phyloP scores from a whole-genome alignment of 306 rosid genomes.

The Arachis stenosperma region DNA sequence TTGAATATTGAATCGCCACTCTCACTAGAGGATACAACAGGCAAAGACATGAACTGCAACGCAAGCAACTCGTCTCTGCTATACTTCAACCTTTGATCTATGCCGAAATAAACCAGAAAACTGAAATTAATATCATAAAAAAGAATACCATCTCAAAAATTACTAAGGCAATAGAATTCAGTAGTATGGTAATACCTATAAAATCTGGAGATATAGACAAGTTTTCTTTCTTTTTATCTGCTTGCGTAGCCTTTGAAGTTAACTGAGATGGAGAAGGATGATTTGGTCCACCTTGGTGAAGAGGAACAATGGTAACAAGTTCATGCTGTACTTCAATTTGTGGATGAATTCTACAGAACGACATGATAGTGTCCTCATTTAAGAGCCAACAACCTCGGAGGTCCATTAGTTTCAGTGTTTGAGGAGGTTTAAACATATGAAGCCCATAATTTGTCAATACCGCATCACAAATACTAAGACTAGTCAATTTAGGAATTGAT shows the following conservation, averaged over 20 bases:
- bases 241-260: constrained; percentile 46
- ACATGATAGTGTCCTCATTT: constrained; percentile 52
- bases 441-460: constrained; percentile 76
- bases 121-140: constrained; percentile 20
- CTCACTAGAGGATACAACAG: constrained; percentile 37
- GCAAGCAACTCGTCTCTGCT: constrained; percentile 76
- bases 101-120: constrained; percentile 38
- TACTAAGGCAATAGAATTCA: constrained; percentile 24
- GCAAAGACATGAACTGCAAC: constrained; percentile 50
- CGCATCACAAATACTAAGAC: constrained; percentile 66
- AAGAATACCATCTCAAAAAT: constrained; percentile 15
- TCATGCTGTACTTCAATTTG: constrained; percentile 75
- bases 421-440: constrained; percentile 58
- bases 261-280: constrained; percentile 50
- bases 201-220: constrained; percentile 49
- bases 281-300: constrained; percentile 39
- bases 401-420: constrained; percentile 62
- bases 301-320: constrained; percentile 44
- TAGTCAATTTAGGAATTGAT: constrained; percentile 65
- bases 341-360: constrained; percentile 67
- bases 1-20: constrained; percentile 12
- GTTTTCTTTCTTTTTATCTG: constrained; percentile 42
- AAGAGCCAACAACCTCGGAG: constrained; percentile 93
- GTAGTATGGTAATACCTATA: constrained; percentile 51
- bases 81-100: constrained; percentile 91